Base-by-base conservation (phyloP, 2,329 filamentous ascomycete genomes). In the Fusarium sp. region DNA sequence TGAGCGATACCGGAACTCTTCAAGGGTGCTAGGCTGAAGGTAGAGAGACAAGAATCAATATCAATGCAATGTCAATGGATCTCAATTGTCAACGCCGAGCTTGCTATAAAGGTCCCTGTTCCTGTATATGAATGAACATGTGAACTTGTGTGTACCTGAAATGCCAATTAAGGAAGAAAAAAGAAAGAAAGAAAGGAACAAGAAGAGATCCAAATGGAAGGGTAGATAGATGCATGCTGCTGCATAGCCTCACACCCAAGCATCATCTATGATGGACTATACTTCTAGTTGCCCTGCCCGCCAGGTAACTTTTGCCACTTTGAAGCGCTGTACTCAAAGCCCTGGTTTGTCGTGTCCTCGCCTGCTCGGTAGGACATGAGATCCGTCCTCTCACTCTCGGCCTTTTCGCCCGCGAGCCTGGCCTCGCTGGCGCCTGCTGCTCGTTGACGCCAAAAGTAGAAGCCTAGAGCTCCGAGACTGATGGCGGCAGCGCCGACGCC, bases 391-490 rank as follows among this genome's bases (percentile, higher is more conserved):
- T 86, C 83, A 9, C 77, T 71, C 44, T 81, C 76, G 27, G 77
- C 74, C 48, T 76, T 75, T 52, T 79, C 74, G 31, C 76, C 77
- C 14, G 80, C 81, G 9, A 76, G 53, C 33, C 76, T 75, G 33
- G 84, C 83, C 70, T 88, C 85, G 19, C 67, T 70, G 17, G 77
- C 77, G 11, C 86, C 86, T 0, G 74, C 75, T 37, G 80, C 78
- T 33, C 85, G 80, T 71, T 87, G 83, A 37, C 78, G 78, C 68
- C 85, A 75, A 73, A 82, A 86, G 76, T 82, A 84, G 69, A 83
- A 81, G 17, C 80, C 69, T 7, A 80, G 74, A 0, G 75, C 73
- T 25, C 70, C 73, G 14, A 82, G 23, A 0, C 82, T 66, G 6
- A 80, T 57, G 21, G 76, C 79, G 7, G 71, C 82, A 1, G 79